phyloP scores from a whole-genome alignment of 164 flowering plant species.

The Echeveria elegans region DNA sequence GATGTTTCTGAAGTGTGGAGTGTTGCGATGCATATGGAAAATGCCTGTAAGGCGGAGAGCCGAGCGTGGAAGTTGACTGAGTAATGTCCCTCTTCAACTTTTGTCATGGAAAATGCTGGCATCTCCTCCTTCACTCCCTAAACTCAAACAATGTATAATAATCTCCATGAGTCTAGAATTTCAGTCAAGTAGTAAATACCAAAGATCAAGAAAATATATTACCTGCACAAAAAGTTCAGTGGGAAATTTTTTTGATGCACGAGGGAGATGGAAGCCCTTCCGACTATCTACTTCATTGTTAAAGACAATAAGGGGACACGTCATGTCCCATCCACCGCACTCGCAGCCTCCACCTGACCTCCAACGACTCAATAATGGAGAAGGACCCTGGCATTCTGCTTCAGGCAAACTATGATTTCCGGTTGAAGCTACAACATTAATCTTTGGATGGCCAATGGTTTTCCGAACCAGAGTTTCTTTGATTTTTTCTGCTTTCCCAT shows the following conservation, averaged over 20 bases:
- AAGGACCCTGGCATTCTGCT: constrained; percentile 43
- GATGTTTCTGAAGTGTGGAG: constrained; percentile 55
- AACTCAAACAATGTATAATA: not conserved
- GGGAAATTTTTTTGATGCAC: constrained; percentile 23
- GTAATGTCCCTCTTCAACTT: constrained; percentile 45
- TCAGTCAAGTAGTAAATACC: not conserved
- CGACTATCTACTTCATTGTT: constrained; percentile 20
- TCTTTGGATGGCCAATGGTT: constrained; percentile 17
- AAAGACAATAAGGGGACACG: constrained; percentile 65
- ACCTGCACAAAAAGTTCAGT: constrained; percentile 69
- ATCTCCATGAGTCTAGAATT: not conserved
- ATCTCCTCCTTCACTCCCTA: constrained; percentile 64
- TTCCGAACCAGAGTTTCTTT: not conserved
- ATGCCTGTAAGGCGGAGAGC: constrained; percentile 77
- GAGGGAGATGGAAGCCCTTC: constrained; percentile 21
- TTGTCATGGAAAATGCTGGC: constrained; percentile 54
- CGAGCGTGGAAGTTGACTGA: constrained; percentile 78
- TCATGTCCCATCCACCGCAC: constrained; percentile 99
- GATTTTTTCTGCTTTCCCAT: constrained; percentile 27
- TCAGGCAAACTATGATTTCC: constrained; percentile 76
- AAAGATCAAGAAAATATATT: constrained; percentile 8
- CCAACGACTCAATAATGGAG: constrained; percentile 82
- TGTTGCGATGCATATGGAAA: constrained; percentile 72
- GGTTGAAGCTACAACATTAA: constrained; percentile 62
- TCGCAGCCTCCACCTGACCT: constrained; percentile 90